phyloP scores from a whole-genome alignment of 2,329 filamentous ascomycete genomes.

The Epichloe festucae region DNA sequence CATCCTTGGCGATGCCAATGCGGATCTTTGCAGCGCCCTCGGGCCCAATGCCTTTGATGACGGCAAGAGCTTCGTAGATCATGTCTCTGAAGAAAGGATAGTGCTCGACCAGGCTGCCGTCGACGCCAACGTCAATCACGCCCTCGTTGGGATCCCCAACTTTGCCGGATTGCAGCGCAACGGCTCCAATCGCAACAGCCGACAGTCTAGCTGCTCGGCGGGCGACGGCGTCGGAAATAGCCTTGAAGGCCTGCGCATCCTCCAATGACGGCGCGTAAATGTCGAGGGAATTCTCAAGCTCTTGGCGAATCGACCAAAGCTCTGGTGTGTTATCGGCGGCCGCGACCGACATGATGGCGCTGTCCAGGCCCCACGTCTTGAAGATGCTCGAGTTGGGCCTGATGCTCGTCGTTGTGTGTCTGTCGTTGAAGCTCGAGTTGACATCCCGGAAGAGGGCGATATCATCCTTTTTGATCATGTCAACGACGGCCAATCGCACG shows the following conservation, averaged over 20 bases:
- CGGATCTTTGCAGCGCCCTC: constrained; percentile 73
- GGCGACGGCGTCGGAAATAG: constrained; percentile 69
- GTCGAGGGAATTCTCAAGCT: constrained; percentile 62
- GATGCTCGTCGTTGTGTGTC: constrained; percentile 56
- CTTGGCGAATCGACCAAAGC: constrained; percentile 60
- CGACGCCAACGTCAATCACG: constrained; percentile 79
- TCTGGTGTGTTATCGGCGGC: constrained; percentile 66
- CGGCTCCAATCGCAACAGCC: constrained; percentile 74
- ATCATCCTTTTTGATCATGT: constrained; percentile 54
- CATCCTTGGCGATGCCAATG: constrained; percentile 95
- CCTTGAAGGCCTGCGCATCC: constrained; percentile 80
- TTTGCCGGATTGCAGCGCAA: constrained; percentile 69
- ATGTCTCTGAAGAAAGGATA: constrained; percentile 87
- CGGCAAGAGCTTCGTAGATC: constrained; percentile 68
- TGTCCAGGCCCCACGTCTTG: constrained; percentile 81
- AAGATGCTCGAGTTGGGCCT: constrained; percentile 53
- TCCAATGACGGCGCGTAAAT: constrained; percentile 66
- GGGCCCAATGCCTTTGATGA: constrained; percentile 63
- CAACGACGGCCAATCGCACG: constrained; percentile 61
- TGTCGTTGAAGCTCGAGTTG: constrained; percentile 59
- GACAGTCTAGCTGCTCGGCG: constrained; percentile 79
- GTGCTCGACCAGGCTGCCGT: constrained; percentile 88
- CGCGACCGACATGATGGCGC: constrained; percentile 75
- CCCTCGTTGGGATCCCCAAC: constrained; percentile 52
- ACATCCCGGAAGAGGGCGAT: constrained; percentile 64